Conservation (phyloP, 176 grass and related monocot species). For the Cymbopogon citratus region DNA sequence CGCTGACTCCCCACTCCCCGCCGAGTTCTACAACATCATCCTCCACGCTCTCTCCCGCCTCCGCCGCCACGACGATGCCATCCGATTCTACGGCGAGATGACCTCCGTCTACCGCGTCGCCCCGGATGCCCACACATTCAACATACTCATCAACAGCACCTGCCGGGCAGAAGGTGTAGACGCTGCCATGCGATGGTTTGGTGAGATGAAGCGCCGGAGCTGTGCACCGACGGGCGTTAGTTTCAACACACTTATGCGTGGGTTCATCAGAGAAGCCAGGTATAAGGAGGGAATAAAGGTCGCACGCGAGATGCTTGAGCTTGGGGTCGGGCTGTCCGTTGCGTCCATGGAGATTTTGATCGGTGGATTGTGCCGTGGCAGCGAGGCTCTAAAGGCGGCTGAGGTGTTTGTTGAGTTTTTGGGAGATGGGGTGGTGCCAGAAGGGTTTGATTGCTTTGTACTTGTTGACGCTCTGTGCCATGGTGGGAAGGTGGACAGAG, state of each 20-base stretch:
- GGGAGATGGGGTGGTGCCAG: slow-evolving; percentile 37
- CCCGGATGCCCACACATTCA: slow-evolving; percentile 65
- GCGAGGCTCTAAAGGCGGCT: slow-evolving; percentile 28
- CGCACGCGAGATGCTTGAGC: slow-evolving; percentile 73
- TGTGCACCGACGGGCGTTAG: slow-evolving; percentile 53
- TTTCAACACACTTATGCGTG: slow-evolving; percentile 78
- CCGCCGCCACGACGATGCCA: slow-evolving; percentile 37
- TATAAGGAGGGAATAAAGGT: slow-evolving; percentile 53
- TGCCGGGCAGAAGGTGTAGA: slow-evolving; percentile 42
- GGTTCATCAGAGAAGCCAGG: slow-evolving; percentile 58
- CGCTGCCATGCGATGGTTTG: slow-evolving; percentile 56
- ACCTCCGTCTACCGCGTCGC: slow-evolving; percentile 37
- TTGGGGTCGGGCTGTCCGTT: slow-evolving; percentile 46
- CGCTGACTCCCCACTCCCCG: slow-evolving; percentile 51
- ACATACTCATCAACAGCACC: slow-evolving; percentile 69
- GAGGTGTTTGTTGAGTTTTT: slow-evolving; percentile 57
- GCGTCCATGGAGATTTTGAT: slow-evolving; percentile 65
- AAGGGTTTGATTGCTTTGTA: slow-evolving; percentile 56
- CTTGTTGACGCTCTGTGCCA: slow-evolving; percentile 51
- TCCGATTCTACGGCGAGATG: slow-evolving; percentile 61
- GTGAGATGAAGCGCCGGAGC: slow-evolving; percentile 42
- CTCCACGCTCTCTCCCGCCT: slow-evolving; percentile 43
- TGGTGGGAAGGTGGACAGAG: slow-evolving; percentile 33
- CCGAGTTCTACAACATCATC: slow-evolving; percentile 64
- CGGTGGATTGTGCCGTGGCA: slow-evolving; percentile 41